Percentiles rank a stretch among this genome's conserved stretches.
phyloP scores from a whole-genome alignment of 371 early-diverging fungal species.

The Mucor sp. region DNA sequence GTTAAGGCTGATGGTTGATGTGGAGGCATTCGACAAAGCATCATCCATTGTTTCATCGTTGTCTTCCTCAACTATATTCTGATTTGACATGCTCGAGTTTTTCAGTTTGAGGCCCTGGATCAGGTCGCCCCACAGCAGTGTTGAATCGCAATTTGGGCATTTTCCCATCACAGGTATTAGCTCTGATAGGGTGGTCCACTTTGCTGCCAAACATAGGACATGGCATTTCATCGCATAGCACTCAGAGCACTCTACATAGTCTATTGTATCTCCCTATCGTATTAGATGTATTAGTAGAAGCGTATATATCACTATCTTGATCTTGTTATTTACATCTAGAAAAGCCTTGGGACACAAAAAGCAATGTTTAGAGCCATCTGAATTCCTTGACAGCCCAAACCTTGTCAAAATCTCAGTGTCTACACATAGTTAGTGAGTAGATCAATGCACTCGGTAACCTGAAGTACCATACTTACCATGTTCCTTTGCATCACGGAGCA shows the following conservation, averaged over 20 bases:
- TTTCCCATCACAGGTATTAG: slow-evolving; percentile 15
- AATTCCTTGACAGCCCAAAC: neutral
- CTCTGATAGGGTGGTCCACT: slow-evolving; percentile 6
- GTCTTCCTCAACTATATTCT: neutral
- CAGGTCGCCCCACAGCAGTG: slow-evolving; percentile 22
- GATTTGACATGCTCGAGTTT: neutral
- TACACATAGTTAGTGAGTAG: neutral
- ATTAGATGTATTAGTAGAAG: neutral
- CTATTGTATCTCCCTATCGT: neutral
- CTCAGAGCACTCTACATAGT: slow-evolving; percentile 11
- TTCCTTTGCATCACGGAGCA: neutral
- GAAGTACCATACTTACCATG: neutral
- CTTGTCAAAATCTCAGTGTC: neutral
- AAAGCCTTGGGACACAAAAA: slow-evolving; percentile 5
- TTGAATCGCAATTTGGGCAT: slow-evolving; percentile 10
- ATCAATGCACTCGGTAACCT: neutral
- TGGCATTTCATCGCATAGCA: slow-evolving; percentile 13
- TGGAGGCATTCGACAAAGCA: neutral
- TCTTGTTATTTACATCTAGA: slow-evolving; percentile 5
- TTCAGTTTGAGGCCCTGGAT: slow-evolving; percentile 6
- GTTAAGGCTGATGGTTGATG: neutral
- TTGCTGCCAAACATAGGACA: slow-evolving; percentile 9
- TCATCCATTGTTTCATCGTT: neutral
- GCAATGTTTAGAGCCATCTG: neutral
- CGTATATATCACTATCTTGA: neutral